Evolutionary conservation across 2,329 filamentous ascomycete genomes (phyloP).

Genomic region (Chaetothyriales sp.): DNA sequence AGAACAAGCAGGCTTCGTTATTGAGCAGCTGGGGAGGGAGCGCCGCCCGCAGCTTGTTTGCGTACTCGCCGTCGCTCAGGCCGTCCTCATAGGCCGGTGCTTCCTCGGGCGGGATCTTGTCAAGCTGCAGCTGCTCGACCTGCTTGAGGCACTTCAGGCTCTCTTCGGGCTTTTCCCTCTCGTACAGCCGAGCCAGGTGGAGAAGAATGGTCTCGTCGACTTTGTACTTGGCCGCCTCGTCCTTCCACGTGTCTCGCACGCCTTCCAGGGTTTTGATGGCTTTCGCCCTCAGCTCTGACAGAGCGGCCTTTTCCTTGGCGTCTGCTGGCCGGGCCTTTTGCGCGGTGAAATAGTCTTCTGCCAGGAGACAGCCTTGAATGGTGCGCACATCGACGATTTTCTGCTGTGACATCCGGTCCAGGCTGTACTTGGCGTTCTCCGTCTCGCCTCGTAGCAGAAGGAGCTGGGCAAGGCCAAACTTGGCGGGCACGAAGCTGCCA

Average conservation of each 20-base stretch:
- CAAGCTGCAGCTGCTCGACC: conserved; percentile 78
- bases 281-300: conserved; percentile 46
- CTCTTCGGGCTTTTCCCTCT: conserved; percentile 72
- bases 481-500: conserved; percentile 83
- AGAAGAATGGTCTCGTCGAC: conserved; percentile 79
- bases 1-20: conserved; percentile 95
- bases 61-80: conserved; percentile 27
- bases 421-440: conserved; percentile 78
- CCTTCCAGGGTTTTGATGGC: conserved; percentile 72
- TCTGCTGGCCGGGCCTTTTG: conserved; percentile 55
- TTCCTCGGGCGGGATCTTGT: conserved; percentile 59
- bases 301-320: conserved; percentile 63
- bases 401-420: conserved; percentile 80
- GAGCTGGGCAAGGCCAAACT: conserved; percentile 85
- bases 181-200: conserved; percentile 84
- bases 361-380: conserved; percentile 77
- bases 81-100: conserved; percentile 49
- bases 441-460: conserved; percentile 65
- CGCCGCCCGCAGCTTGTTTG: conserved; percentile 53
- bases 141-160: conserved; percentile 83
- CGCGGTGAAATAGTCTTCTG: conserved; percentile 79
- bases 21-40: conserved; percentile 85
- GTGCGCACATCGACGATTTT: conserved; percentile 83
- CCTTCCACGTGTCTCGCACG: conserved; percentile 76
- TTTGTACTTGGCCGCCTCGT: conserved; percentile 46